Conservation (phyloP, 2,329 filamentous ascomycete species). For the Chrysosporium queenslandicum region DNA sequence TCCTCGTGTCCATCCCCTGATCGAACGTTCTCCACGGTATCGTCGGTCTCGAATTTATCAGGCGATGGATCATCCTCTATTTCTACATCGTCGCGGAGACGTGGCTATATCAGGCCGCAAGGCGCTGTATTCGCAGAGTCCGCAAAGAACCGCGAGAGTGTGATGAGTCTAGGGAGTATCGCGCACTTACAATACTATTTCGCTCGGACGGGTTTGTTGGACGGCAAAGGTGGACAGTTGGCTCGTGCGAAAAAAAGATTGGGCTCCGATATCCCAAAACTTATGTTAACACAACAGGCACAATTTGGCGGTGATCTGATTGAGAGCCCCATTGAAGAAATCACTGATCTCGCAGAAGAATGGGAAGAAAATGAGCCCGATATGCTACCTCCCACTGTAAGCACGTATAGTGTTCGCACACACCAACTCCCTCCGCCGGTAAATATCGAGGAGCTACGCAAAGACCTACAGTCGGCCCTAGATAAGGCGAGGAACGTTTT, state of each 20-base stretch:
- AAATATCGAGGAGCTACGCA: slow-evolving; percentile 66
- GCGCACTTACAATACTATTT: slow-evolving; percentile 98
- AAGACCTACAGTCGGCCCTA: slow-evolving; percentile 57
- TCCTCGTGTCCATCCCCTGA: slow-evolving; percentile 37
- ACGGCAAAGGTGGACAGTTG: slow-evolving; percentile 82
- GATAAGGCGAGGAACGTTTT: slow-evolving; percentile 59
- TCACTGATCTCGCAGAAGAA: slow-evolving; percentile 27
- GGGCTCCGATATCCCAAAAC: slow-evolving; percentile 32
- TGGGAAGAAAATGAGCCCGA: slow-evolving; percentile 53
- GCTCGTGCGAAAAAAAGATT: slow-evolving; percentile 57
- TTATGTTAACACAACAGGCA: slow-evolving; percentile 34
- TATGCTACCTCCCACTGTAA: slow-evolving; percentile 93
- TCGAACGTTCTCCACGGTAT: slow-evolving; percentile 39
- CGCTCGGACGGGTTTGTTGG: slow-evolving; percentile 80
- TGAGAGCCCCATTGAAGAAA: slow-evolving; percentile 43
- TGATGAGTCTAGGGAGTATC: slow-evolving; percentile 92
- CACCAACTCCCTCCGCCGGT: slow-evolving; percentile 76
- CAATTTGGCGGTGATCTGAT: slow-evolving; percentile 36
- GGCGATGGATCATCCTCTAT: slow-evolving; percentile 36
- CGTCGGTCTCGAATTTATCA: slow-evolving; percentile 38
- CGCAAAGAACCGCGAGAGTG: slow-evolving; percentile 80
- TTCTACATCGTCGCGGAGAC: slow-evolving; percentile 44
- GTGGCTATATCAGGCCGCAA: slow-evolving; percentile 80
- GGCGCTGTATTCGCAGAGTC: slow-evolving; percentile 84
- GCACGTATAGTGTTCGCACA: slow-evolving; percentile 82